Evolutionary conservation across 805 yeast species (phyloP), one percentile per base, ranked within the genome.

Genomic region (Zygosaccharomyces kombuchaensis): DNA sequence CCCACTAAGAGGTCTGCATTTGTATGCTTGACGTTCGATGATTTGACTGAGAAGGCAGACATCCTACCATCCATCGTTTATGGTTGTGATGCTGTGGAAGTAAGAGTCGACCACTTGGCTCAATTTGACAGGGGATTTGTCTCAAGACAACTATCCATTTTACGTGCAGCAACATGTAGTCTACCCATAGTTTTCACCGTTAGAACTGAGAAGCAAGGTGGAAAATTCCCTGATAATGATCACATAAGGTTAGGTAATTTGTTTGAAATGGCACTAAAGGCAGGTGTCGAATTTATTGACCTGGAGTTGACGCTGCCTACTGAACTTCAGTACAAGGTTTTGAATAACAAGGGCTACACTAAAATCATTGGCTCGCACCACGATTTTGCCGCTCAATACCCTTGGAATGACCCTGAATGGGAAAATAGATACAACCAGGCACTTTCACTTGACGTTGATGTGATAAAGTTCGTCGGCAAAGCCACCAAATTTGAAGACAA

Each of bases 121-220:
- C 71, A 76, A 7, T 70, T 69, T 50, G 72, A 74, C 27, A 55
- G 66, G 16, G 72, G 72, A 7, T 85, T 74, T 62, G 87, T 90
- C 26, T 81, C 84, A 46, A 80, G 78, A 50, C 96, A 89, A 62
- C 68, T 87, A 44, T 85, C 88, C 1, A 56, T 74, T 12, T 66
- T 91, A 53, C 80, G 96, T 61, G 75, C 76, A 60, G 73, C 74
- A 39, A 73, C 84, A 12, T 68, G 71, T 27, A 57, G 60, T n/a
- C 67, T 88, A 43, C 96, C 98, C 32, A 81, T 90, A 35, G 76
- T 91, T 43, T 87, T 79, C 69, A 88, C 96, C 2, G 70, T 89
- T 2, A 78, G 95, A 62, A 85, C 95, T 0, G 60, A 69, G 53
- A 69, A 81, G 3, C 96, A 89, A 67, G 96, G 96, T 40, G 96